Base-by-base conservation (phyloP, 1,284 basidiomycete species). In the Ganoderma boninense region DNA sequence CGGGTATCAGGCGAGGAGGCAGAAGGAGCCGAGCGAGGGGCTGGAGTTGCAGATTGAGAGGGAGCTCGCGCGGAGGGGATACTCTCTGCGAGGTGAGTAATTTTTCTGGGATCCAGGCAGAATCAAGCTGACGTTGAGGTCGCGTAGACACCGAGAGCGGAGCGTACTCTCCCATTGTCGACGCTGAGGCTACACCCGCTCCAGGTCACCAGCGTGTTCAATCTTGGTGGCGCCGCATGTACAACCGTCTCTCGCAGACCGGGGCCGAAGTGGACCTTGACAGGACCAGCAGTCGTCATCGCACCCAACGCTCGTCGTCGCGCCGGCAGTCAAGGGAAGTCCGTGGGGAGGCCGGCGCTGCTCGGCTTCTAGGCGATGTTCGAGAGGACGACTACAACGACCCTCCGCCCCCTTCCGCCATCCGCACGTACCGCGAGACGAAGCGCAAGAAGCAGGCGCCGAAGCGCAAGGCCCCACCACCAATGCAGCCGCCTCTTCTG, bases 191-290 rank as follows among this genome's bases (percentile, higher is more conserved):
- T 11, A 57, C 57, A 7, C 69, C 69, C 23, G 42, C 62, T 29
- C 59, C 56, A 3, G 72, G 76, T 5, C 75, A 76, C 38, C 78
- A 77, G 65, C 79, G 77, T 52, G 71, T 83, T 62, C 77, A 80
- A 11, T 87, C 89, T 0, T 90, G 88, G 89, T 90, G 89, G 89
- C 85, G 85, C 26, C 83, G 79, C 52, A 75, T 88, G 6, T 90
- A 90, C 75, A 78, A 84, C 72, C 86, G 86, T 23, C 73, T 90
- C 40, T 89, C 89, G 3, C 86, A 87, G 64, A 79, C 83, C 4
- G 81, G 80, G 5, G 78, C 76, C 18, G 81, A 82, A 35, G 78
- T 79, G 18, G 78, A 80, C 4, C 20, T 32, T 18, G 69, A 71
- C 26, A 65, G 60, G 43, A 16, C 65, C 10, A 23, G 23, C 49